These are phyloP conservation scores for Geotrichum siamense DNA, from an alignment of 1,139 yeast species.

Conservation along the genomic window DNA sequence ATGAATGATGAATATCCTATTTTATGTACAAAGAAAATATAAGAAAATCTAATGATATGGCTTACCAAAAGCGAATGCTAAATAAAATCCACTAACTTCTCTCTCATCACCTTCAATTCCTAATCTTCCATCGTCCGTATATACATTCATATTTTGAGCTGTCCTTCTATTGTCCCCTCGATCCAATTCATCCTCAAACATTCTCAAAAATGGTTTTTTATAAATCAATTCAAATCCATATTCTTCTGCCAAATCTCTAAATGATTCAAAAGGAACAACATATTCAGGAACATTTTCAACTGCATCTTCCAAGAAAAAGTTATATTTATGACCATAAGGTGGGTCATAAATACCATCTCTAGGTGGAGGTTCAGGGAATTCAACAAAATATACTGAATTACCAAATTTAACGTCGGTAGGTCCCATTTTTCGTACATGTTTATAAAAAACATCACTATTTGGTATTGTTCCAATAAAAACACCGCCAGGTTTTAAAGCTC, in stretches of 20 bases:
- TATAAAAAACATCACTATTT: slow-evolving; percentile 73
- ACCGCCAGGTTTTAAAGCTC: slow-evolving; percentile 74
- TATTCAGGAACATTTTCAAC: slow-evolving; percentile 95
- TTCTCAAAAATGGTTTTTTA: slow-evolving; percentile 72
- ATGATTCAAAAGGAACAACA: slow-evolving; percentile 91
- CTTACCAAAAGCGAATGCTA: slow-evolving; percentile 74
- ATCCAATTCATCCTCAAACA: slow-evolving; percentile 69
- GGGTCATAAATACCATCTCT: slow-evolving; percentile 60
- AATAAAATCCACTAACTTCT: slow-evolving; percentile 81
- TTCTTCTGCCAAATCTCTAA: slow-evolving; percentile 67
- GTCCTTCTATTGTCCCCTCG: slow-evolving; percentile 27
- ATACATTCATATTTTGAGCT: slow-evolving; percentile 29
- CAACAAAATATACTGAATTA: slow-evolving; percentile 70
- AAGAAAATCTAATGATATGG: too few relatives aligned
- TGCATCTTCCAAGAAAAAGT: slow-evolving; percentile 81
- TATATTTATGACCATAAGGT: slow-evolving; percentile 79
- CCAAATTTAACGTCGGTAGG: slow-evolving; percentile 65
- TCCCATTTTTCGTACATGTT: slow-evolving; percentile 47
- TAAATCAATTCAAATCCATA: slow-evolving; percentile 66
- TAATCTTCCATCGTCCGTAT: slow-evolving; percentile 59
- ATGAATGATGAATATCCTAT: too few relatives aligned
- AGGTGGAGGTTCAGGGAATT: slow-evolving; percentile 71
- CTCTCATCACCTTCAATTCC: slow-evolving; percentile 88
- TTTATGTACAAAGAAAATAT: too few relatives aligned
- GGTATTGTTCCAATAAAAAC: slow-evolving; percentile 90